Percentiles rank a stretch among this genome's conserved stretches.
These are phyloP conservation scores for Salvia miltiorrhiza DNA, from an alignment of 257 asterid genomes.

Conservation along the genomic window DNA sequence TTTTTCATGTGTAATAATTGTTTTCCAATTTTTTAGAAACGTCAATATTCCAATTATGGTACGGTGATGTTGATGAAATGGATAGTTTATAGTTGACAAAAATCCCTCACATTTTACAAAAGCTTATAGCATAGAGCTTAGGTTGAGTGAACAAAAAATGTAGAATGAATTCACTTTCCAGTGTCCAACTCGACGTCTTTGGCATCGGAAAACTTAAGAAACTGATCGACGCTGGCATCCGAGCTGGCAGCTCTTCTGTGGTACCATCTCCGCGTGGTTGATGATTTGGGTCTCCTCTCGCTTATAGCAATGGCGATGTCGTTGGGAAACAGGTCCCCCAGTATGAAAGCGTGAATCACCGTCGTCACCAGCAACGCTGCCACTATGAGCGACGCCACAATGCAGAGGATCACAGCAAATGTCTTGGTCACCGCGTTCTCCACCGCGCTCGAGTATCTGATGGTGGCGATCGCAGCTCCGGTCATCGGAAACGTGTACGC, in stretches of 20 bases:
- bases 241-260: conserved; percentile 46
- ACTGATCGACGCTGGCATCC: conserved; percentile 42
- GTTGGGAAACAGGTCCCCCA: conserved; percentile 67
- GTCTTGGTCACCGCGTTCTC: conserved; percentile 39
- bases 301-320: conserved; percentile 78
- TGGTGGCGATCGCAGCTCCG: conserved; percentile 78
- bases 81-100: no score
- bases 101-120: no score
- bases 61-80: no score
- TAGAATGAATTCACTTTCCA: no score
- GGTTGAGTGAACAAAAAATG: no score
- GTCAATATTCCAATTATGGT: no score
- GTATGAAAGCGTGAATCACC: conserved; percentile 59
- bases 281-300: conserved; percentile 40
- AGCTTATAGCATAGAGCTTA: no score
- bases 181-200: conserved; percentile 42
- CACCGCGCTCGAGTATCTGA: conserved; percentile 54
- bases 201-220: conserved; percentile 52
- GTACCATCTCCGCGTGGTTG: conserved; percentile 36
- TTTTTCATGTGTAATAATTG: no score
- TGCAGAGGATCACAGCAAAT: conserved; percentile 45
- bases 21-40: no score
- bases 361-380: conserved; percentile 55
- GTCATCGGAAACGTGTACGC: conserved; percentile 95
- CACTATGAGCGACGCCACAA: conserved; percentile 55